Evolutionary conservation across 1,284 basidiomycete species (phyloP), one percentile per base, ranked within the genome.

Genomic region (Cystobasidium slooffiae): DNA sequence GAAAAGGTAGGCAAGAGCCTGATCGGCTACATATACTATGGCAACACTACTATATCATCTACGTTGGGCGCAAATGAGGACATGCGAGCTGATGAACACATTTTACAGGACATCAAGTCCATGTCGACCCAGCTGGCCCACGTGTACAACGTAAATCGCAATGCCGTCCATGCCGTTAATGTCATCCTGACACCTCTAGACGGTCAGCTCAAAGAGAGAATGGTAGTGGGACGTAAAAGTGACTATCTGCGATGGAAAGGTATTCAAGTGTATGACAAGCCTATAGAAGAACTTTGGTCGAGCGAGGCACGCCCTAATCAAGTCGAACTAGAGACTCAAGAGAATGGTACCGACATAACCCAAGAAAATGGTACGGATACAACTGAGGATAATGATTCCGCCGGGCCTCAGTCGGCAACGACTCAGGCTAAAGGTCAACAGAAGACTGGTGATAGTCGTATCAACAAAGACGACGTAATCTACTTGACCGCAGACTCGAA

Each of bases 401-500:
- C 3, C 49, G 49, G 18, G 9, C n/a, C 6, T n/a, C 10, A 59
- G 12, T 59, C 56, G 9, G 3, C 56, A 41, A 59, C 18, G n/a
- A 59, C 5, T 1, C 22, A 59, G 43, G 1, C 1, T 59, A 22
- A 41, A 31, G 56, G 14, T 16, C 12, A n/a, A n/a, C 39, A 18
- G 6, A 3, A 41, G n/a, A n/a, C n/a, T 16, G 37, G 14, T 4
- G 56, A 10, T 16, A 14, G 18, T 3, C 9, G 44, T 39, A 77
- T 79, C 47, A 69, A 79, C 46, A 82, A 79, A 68, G 84, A 88
- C 67, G 87, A 83, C 59, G 85, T 97, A 59, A 87, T 98, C 43
- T 99, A 99, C 83, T 88, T 99, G 72, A 97, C 96, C 7, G 96
- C 95, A 6, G 97, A 99, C 83, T 90, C 95, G 6, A 87, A 90